A percentile compares a stretch with the other conserved stretches of the same genome.
Evolutionary conservation across 1,284 basidiomycete genomes (phyloP).

Genomic region (Puccinia novopanici): DNA sequence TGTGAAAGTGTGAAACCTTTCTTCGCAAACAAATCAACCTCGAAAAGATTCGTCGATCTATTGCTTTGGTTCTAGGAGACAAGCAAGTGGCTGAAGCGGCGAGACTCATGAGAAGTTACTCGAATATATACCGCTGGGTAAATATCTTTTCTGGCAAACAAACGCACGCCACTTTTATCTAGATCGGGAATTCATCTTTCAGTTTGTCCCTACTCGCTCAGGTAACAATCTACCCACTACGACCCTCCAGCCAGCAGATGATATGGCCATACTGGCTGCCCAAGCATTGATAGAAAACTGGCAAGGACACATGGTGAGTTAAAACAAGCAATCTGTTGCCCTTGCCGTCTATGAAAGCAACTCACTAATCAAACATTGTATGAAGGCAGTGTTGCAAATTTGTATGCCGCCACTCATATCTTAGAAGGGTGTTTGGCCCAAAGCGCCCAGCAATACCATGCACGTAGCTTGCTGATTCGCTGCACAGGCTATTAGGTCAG

Average conservation of each 20-base stretch:
- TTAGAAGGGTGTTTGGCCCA: conserved; percentile 72
- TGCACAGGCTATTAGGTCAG: conserved; percentile 75
- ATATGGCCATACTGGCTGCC: conserved; percentile 73
- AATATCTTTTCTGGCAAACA: neutral
- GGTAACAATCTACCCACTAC: conserved; percentile 67
- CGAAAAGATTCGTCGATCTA: conserved; percentile 26
- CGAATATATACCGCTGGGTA: conserved; percentile 39
- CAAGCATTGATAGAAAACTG: conserved; percentile 71
- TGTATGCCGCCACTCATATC: conserved; percentile 68
- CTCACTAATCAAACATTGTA: conserved; percentile 29
- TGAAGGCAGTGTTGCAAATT: conserved; percentile 64
- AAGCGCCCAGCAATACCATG: conserved; percentile 75
- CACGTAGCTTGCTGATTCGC: conserved; percentile 73
- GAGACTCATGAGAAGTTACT: conserved; percentile 28
- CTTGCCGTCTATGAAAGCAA: conserved; percentile 20
- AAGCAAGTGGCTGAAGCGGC: conserved; percentile 1
- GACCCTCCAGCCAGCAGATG: conserved; percentile 83
- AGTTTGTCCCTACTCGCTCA: conserved; percentile 48
- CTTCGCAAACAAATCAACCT: conserved; percentile 39
- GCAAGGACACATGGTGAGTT: conserved; percentile 56
- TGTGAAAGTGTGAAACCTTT: conserved; percentile 7
- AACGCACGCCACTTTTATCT: neutral
- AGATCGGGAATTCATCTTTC: neutral
- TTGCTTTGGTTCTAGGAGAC: neutral
- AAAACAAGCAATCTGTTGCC: conserved; percentile 42